These are phyloP conservation scores for Corrigiola litoralis DNA, from an alignment of 179 eudicot species.

Conservation along the genomic window DNA sequence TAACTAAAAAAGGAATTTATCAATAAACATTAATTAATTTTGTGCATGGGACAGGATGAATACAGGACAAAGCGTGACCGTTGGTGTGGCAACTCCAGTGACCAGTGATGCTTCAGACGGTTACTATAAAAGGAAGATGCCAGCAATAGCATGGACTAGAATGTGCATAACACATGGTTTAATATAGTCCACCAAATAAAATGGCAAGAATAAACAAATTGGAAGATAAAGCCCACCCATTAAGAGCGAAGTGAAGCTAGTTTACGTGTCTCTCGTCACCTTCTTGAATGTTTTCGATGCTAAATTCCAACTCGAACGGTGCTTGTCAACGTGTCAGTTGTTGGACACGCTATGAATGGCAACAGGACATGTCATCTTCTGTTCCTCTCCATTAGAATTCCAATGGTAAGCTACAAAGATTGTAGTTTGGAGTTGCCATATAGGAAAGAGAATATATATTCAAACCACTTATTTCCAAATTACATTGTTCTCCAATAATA, in stretches of 20 bases:
- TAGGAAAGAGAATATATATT: too few species aligned
- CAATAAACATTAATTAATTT: too few species aligned
- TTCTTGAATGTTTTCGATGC: not conserved
- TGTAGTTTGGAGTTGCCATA: too few species aligned
- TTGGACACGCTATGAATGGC: not conserved
- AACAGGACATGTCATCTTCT: not conserved
- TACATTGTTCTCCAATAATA: too few species aligned
- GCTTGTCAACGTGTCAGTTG: conserved; percentile 13
- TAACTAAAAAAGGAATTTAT: too few species aligned
- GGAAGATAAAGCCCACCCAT: conserved; percentile 9
- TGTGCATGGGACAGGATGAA: too few species aligned
- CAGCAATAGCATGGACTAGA: not conserved
- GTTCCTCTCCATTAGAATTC: not conserved
- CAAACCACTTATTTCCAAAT: too few species aligned
- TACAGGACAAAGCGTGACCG: conserved; percentile 13
- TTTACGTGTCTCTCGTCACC: conserved; percentile 10
- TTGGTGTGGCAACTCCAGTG: conserved; percentile 1
- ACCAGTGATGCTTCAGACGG: conserved; percentile 2
- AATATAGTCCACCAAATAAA: conserved; percentile 5
- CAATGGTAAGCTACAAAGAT: too few species aligned
- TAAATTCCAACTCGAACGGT: conserved; percentile 9
- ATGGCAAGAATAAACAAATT: not conserved
- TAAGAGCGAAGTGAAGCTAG: conserved; percentile 4
- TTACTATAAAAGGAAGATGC: conserved; percentile 10
- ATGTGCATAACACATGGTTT: conserved; percentile 12